Evolutionary conservation across 1,284 basidiomycete genomes (phyloP), one percentile per base, ranked within the genome.

Genomic region (Chiua sp.): DNA sequence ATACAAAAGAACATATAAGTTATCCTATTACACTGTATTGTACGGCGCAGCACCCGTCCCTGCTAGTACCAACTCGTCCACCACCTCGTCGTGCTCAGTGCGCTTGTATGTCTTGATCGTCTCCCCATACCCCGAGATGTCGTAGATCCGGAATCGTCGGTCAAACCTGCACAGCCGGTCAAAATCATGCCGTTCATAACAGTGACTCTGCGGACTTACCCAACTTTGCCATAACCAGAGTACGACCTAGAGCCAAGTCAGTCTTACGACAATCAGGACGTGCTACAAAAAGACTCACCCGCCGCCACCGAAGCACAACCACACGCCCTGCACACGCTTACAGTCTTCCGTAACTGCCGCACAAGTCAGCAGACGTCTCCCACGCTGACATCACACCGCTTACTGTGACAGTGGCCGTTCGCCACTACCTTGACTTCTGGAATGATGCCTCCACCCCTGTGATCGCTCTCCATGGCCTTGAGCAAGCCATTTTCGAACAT

Each of bases 271-370:
- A 26, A 12, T 11, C 20, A 39, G 16, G 8, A 49, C n/a, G n/a
- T n/a, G n/a, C n/a, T n/a, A 23, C 22, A 59, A n/a, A 3, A 37
- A 35, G 20, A 78, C 85, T 70, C 68, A 89, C 78, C 92, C 89
- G 68, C 96, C 96, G 32, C 96, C 96, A 26, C 93, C 93, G 72
- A 99, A 99, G 78, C 96, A 98, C 67, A 92, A 81, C 96, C 97
- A 98, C 4, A 97, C 82, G 10, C 92, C 92, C 51, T 87, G 82
- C 8, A 95, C 82, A 11, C 96, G 85, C 64, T 88, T 82, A 69
- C 96, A 98, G 68, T 95, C 92, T 70, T 96, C 94, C 13, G 93
- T 93, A 20, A 92, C 90, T 92, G 59, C 7, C 51, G 50, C 37
- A 11, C 48, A 60, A n/a, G 35, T 59, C 59, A 59, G 55, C 56